These are phyloP conservation scores for Lobosporangium transversale DNA, from an alignment of 192 early-diverging fungal species.

Conservation along the genomic window DNA sequence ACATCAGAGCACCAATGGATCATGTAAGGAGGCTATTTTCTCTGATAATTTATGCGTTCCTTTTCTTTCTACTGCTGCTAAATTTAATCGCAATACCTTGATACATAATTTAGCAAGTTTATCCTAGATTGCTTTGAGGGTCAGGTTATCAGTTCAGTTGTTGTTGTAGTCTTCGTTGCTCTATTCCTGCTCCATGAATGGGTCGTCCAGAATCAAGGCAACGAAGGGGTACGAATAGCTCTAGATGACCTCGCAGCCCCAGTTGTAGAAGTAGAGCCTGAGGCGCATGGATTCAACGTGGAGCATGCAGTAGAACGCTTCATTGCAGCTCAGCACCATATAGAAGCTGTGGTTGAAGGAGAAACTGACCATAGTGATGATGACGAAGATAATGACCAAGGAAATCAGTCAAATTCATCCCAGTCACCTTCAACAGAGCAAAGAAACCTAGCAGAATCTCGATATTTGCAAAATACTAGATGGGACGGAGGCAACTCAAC, in stretches of 20 bases:
- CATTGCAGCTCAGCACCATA: conserved; percentile 45
- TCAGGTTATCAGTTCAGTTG: conserved; percentile 78
- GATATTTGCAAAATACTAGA: too few relatives aligned
- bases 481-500: too few relatives aligned
- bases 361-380: conserved; percentile 21
- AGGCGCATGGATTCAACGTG: conserved; percentile 28
- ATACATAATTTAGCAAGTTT: conserved; percentile 51
- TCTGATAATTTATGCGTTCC: too few relatives aligned
- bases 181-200: conserved; percentile 89
- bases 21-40: conserved; percentile 9
- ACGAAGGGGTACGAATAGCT: neutral
- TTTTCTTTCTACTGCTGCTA: neutral
- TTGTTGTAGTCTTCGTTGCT: conserved; percentile 80
- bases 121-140: conserved; percentile 85
- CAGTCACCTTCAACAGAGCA: neutral
- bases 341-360: conserved; percentile 45
- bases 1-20: conserved; percentile 42
- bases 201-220: conserved; percentile 70
- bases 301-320: conserved; percentile 45
- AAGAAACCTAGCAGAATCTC: too few relatives aligned
- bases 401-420: neutral
- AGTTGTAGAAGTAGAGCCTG: conserved; percentile 8
- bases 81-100: neutral
- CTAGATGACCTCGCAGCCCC: conserved; percentile 14
- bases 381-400: neutral